Evolutionary conservation across 495 filamentous ascomycete genomes (phyloP), one percentile per base, ranked within the genome.

Genomic region (Penicillium goetzii): DNA sequence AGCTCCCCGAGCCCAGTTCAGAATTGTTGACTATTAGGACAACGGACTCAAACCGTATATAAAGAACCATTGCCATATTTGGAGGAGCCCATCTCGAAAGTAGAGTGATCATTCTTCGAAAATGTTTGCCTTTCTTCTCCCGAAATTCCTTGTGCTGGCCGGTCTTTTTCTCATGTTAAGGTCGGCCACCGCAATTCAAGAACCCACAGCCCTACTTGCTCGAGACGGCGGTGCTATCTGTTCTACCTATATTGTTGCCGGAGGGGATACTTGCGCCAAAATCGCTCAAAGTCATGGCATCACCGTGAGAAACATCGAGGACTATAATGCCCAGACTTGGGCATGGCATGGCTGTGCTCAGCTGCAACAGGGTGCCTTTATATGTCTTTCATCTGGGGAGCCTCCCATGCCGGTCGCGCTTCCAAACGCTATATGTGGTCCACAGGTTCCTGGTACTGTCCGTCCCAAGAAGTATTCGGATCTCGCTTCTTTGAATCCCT

Each of bases 361-460:
- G 6, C 4, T 68, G 0, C 9, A 55, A 28, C 56, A 65, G 17
- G 68, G 68, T 0, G 45, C 41, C 5, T 56, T 60, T 7, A 63
- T 70, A 4, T 70, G 65, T 36, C 14, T 70, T 6, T 53, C 60
- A 28, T 0, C 58, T 2, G 59, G 68, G 4, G 47, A 56, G 4
- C 62, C 62, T 55, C 61, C 62, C 3, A 65, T 68, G 68, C 68
- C 68, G 23, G 65, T 63, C 3, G 59, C 68, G 1, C 47, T 68
- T 28, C 51, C 50, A 7, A 10, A 57, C 52, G 61, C 61, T 0
- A 58, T 56, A n/a, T 70, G 68, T 56, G 68, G 68, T 21, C 68
- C 68, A 3, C 68, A 65, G 14, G 65, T 68, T 19, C 65, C 68
- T 15, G 65, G 68, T 8, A 63, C 68, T 12, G 26, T 40, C 10